phyloP scores from a whole-genome alignment of 1,139 yeast species.

The Geotrichum reessii region DNA sequence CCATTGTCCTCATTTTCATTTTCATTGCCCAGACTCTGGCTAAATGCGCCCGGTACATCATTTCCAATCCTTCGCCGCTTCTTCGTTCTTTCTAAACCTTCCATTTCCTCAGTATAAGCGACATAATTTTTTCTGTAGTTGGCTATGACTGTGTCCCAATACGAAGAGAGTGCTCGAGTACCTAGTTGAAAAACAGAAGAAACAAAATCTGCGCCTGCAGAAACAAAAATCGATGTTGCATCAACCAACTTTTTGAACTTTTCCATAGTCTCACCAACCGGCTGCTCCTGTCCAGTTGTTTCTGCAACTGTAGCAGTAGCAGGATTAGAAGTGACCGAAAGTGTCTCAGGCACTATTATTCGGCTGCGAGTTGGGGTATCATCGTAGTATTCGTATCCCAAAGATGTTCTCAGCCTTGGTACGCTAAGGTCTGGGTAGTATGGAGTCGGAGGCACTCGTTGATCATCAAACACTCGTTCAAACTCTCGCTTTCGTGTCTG shows the following conservation, averaged over 20 bases:
- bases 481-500: background rate
- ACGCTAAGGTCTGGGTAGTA: background rate
- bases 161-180: background rate
- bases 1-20: background rate
- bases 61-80: background rate
- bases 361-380: background rate
- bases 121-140: background rate
- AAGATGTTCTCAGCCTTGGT: background rate
- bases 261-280: background rate
- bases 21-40: background rate
- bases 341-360: background rate
- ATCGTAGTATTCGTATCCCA: background rate
- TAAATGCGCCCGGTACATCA: background rate
- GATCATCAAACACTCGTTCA: background rate
- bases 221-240: background rate
- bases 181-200: background rate
- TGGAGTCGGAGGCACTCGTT: background rate
- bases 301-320: background rate
- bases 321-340: background rate
- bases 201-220: conserved; percentile 3
- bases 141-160: background rate
- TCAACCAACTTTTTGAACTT: conserved; percentile 1
- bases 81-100: background rate
- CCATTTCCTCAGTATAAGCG: background rate
- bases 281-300: background rate